These are phyloP conservation scores for Priceomyces fermenticarens DNA, from an alignment of 805 yeast species.

Conservation along the genomic window DNA sequence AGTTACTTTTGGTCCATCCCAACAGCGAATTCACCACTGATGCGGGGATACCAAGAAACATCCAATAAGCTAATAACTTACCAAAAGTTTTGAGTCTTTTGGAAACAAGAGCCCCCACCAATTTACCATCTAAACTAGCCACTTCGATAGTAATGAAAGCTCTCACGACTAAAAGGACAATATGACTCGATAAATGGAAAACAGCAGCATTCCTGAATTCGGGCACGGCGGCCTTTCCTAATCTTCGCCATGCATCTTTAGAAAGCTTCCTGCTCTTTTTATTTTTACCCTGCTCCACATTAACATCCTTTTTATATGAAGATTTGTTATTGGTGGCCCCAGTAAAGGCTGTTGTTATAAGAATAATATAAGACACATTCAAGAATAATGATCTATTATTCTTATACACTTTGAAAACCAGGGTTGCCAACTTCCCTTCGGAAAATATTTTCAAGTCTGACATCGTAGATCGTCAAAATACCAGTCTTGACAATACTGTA, in stretches of 20 bases:
- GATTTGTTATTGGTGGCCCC: conserved; percentile 33
- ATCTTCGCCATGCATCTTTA: conserved; percentile 24
- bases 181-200: conserved; percentile 46
- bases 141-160: conserved; percentile 77
- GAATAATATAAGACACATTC: conserved; percentile 39
- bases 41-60: conserved; percentile 83
- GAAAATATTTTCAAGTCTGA: no score
- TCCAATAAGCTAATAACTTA: conserved; percentile 68
- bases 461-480: no score
- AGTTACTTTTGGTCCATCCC: conserved; percentile 54
- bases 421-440: conserved; percentile 1
- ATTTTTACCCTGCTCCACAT: conserved; percentile 7
- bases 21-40: conserved; percentile 72
- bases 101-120: conserved; percentile 78
- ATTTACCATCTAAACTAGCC: conserved; percentile 80
- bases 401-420: conserved; percentile 32
- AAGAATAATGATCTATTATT: conserved; percentile 38
- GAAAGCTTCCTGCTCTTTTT: conserved; percentile 25
- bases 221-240: conserved; percentile 37
- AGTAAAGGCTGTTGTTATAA: conserved; percentile 41
- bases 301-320: conserved; percentile 9
- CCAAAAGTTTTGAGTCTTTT: conserved; percentile 65
- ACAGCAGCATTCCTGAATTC: conserved; percentile 25
- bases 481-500: no score
- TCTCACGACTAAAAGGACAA: conserved; percentile 58